phyloP scores from a whole-genome alignment of 106 monocot species.

The Acorus calamus region DNA sequence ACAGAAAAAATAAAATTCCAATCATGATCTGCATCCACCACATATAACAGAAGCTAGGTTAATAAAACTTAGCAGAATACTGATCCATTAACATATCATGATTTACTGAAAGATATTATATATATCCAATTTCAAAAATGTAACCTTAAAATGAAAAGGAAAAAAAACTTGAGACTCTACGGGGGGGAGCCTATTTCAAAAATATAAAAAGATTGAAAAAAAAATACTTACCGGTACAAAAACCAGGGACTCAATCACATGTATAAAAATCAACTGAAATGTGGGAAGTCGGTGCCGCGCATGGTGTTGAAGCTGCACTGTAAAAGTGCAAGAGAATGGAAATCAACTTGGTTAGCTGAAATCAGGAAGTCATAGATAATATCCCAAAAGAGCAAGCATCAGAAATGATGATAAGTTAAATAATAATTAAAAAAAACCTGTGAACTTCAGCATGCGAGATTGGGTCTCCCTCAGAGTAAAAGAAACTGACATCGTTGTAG shows the following conservation, averaged over 20 bases:
- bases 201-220: background rate
- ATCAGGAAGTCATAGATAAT: background rate
- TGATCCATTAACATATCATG: too few species aligned
- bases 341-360: background rate
- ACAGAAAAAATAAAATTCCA: constrained; percentile 92
- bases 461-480: constrained; percentile 97
- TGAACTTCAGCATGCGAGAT: constrained; percentile 99
- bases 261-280: constrained; percentile 96
- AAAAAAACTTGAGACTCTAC: too few species aligned
- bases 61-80: too few species aligned
- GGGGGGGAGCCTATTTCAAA: background rate
- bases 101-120: too few species aligned
- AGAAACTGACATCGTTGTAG: constrained; percentile 98
- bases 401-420: background rate
- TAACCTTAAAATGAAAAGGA: too few species aligned
- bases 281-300: constrained; percentile 96
- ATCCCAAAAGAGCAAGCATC: background rate
- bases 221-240: constrained; percentile 80
- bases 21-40: constrained; percentile 82
- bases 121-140: too few species aligned
- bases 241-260: constrained; percentile 96
- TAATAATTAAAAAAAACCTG: constrained; percentile 36
- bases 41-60: too few species aligned
- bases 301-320: constrained; percentile 99
- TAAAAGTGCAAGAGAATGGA: constrained; percentile 11